phyloP scores from a whole-genome alignment of 352 stramenopile species.

The Peronospora farinosa region DNA sequence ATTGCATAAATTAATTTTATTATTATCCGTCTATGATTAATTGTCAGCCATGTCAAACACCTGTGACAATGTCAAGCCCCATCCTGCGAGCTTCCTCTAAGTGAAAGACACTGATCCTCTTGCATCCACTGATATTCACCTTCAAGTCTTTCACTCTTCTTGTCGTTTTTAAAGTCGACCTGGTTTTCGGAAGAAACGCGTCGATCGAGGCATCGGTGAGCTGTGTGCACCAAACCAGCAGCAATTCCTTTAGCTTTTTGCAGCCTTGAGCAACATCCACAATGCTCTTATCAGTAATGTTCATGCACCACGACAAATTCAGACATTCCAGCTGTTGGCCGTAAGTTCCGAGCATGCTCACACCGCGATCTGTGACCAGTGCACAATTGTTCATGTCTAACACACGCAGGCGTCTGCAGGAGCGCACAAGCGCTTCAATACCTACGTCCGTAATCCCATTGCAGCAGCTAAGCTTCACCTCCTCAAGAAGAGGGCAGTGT shows the following conservation, averaged over 20 bases:
- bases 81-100: conserved; percentile 29
- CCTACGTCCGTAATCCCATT: conserved; percentile 73
- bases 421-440: conserved; percentile 51
- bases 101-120: conserved; percentile 38
- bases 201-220: conserved; percentile 64
- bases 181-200: conserved; percentile 34
- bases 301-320: conserved; percentile 85
- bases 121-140: conserved; percentile 69
- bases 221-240: conserved; percentile 81
- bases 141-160: conserved; percentile 22
- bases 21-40: conserved; percentile 15
- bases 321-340: conserved; percentile 53
- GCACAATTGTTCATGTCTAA: conserved; percentile 79
- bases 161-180: conserved; percentile 9
- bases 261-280: conserved; percentile 61
- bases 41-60: not conserved
- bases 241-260: conserved; percentile 49
- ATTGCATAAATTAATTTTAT: conserved; percentile 21
- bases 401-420: conserved; percentile 42
- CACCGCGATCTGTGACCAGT: conserved; percentile 69
- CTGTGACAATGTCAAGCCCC: conserved; percentile 30
- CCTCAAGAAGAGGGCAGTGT: conserved; percentile 58
- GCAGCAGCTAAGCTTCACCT: conserved; percentile 70
- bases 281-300: conserved; percentile 83
- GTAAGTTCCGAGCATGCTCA: conserved; percentile 44